These are phyloP conservation scores for Russula abietina DNA, from an alignment of 768 basidiomycete species.

Conservation along the genomic window DNA sequence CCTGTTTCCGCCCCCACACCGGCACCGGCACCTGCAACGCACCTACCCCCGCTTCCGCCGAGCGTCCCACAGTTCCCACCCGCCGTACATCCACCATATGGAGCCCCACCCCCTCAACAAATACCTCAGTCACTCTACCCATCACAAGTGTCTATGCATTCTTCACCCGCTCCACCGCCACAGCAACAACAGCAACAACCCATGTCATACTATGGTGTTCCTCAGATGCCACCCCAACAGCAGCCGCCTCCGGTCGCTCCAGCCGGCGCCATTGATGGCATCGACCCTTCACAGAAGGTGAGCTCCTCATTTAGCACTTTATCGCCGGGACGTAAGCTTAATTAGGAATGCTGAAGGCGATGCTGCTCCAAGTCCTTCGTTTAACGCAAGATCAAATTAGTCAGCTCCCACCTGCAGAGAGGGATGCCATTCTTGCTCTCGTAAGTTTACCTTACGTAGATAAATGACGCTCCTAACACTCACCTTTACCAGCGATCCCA, in stretches of 20 bases:
- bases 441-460: slow-evolving; percentile 7
- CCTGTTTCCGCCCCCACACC: slow-evolving; percentile 15
- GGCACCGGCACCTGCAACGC: slow-evolving; percentile 26
- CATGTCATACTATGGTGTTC: slow-evolving; percentile 19
- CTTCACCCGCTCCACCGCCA: slow-evolving; percentile 32
- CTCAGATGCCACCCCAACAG: slow-evolving; percentile 34
- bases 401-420: slow-evolving; percentile 69
- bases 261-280: slow-evolving; percentile 25
- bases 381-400: slow-evolving; percentile 81
- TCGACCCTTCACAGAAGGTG: slow-evolving; percentile 25
- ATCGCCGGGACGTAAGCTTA: neutral
- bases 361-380: slow-evolving; percentile 82
- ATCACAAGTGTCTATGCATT: slow-evolving; percentile 30
- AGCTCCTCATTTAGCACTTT: slow-evolving; percentile 8
- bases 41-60: slow-evolving; percentile 24
- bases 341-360: slow-evolving; percentile 42
- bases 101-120: slow-evolving; percentile 24
- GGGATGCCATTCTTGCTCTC: slow-evolving; percentile 53
- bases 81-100: slow-evolving; percentile 21
- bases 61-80: slow-evolving; percentile 28
- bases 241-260: slow-evolving; percentile 34
- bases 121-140: slow-evolving; percentile 26
- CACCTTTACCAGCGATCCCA: slow-evolving; percentile 15
- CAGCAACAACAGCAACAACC: slow-evolving; percentile 32
- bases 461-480: neutral